Conservation (phyloP, 1,284 basidiomycete species). For the Leccinum huronense region DNA sequence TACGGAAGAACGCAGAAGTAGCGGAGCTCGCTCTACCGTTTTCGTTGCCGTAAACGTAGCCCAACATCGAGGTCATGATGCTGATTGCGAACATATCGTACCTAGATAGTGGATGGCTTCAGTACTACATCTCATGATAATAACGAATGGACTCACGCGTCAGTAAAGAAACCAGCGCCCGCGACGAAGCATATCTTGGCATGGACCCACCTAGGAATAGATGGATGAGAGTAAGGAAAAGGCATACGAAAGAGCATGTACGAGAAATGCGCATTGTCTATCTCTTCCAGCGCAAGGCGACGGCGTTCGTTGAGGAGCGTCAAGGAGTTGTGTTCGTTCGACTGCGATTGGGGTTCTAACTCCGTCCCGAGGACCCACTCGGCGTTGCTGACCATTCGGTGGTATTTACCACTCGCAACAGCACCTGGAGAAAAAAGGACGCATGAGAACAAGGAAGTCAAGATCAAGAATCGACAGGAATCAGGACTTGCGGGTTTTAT, state of each 20-base stretch:
- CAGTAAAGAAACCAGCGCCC: slow-evolving; percentile 28
- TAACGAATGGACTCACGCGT: slow-evolving; percentile 19
- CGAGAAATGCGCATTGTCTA: slow-evolving; percentile 28
- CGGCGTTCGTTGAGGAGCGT: slow-evolving; percentile 26
- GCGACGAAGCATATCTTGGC: slow-evolving; percentile 26
- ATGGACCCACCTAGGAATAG: slow-evolving; percentile 22
- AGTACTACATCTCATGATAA: not conserved
- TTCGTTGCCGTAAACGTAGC: slow-evolving; percentile 29
- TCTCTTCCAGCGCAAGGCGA: slow-evolving; percentile 14
- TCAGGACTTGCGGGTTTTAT: slow-evolving; percentile 16
- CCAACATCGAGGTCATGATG: slow-evolving; percentile 26
- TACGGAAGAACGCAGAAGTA: not conserved
- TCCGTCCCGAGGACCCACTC: slow-evolving; percentile 6
- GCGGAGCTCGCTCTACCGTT: slow-evolving; percentile 18
- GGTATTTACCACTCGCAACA: slow-evolving; percentile 1
- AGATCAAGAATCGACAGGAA: not conserved
- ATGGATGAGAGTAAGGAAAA: not conserved
- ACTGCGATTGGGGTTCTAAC: slow-evolving; percentile 4
- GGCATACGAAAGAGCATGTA: slow-evolving; percentile 1
- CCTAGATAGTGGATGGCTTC: slow-evolving; percentile 14
- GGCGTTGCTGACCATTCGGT: slow-evolving; percentile 16
- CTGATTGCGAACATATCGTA: slow-evolving; percentile 30
- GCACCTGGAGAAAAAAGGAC: slow-evolving; percentile 1
- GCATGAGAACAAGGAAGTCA: slow-evolving; percentile 5
- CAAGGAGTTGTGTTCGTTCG: slow-evolving; percentile 9